phyloP scores from a whole-genome alignment of 192 early-diverging fungal genomes.

The Backusella luteola region DNA sequence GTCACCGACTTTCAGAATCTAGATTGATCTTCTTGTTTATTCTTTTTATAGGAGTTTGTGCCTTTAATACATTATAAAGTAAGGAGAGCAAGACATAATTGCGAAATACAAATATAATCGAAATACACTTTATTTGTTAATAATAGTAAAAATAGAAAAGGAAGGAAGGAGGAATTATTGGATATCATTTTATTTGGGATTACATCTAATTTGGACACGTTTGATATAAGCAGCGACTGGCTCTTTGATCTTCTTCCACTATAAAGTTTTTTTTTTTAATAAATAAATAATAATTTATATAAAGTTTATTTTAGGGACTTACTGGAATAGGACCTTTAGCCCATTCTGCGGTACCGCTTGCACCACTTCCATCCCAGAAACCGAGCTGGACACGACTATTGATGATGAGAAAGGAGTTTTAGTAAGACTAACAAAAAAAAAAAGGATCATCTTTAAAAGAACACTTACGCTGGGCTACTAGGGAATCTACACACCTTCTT shows the following conservation, averaged over 20 bases:
- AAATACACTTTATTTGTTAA: background rate
- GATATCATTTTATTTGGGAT: background rate
- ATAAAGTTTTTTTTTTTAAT: background rate
- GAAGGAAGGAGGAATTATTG: background rate
- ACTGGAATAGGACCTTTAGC: constrained; percentile 27
- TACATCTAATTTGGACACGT: background rate
- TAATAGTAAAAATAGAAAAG: background rate
- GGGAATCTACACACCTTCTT: constrained; percentile 27
- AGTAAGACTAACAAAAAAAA: background rate
- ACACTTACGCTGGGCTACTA: constrained; percentile 26
- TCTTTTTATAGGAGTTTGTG: background rate
- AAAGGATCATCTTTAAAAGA: background rate
- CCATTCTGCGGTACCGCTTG: constrained; percentile 31
- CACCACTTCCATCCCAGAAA: constrained; percentile 53
- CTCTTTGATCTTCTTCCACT: background rate
- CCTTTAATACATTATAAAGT: background rate
- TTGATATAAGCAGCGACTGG: background rate
- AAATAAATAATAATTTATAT: background rate
- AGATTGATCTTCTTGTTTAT: background rate
- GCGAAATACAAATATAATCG: background rate
- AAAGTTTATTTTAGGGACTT: background rate
- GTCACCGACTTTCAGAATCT: background rate
- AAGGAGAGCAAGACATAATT: background rate
- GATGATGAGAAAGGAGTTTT: background rate
- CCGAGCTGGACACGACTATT: constrained; percentile 43